These are phyloP conservation scores for Penstemon barbatus DNA, from an alignment of 257 asterid species.

Conservation along the genomic window DNA sequence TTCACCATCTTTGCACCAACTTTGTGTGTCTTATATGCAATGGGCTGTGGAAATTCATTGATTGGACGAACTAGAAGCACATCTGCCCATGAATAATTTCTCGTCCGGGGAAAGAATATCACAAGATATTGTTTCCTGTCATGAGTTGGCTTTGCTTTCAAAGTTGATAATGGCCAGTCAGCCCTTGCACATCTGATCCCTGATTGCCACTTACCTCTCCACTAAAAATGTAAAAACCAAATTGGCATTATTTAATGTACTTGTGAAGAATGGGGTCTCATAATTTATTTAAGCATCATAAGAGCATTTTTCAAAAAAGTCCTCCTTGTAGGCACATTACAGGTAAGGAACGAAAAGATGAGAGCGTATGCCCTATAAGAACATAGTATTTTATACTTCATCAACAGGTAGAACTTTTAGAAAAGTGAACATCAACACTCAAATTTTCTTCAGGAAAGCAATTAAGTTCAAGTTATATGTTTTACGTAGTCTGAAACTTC, in stretches of 20 bases:
- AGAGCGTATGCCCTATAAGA: background rate
- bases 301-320: background rate
- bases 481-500: too few species aligned
- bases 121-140: slow-evolving; percentile 90
- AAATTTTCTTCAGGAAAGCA: too few species aligned
- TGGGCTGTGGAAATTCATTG: slow-evolving; percentile 74
- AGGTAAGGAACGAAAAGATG: slow-evolving; percentile 10
- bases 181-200: slow-evolving; percentile 92
- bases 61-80: slow-evolving; percentile 87
- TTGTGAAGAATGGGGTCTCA: background rate
- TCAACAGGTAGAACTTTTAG: too few species aligned
- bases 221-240: slow-evolving; percentile 47
- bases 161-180: slow-evolving; percentile 91
- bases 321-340: slow-evolving; percentile 2
- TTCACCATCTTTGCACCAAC: slow-evolving; percentile 73
- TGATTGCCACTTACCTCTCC: slow-evolving; percentile 99
- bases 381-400: background rate
- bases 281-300: slow-evolving; percentile 3
- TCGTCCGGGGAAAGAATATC: slow-evolving; percentile 87
- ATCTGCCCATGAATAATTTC: slow-evolving; percentile 96
- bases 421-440: too few species aligned
- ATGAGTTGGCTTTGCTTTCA: slow-evolving; percentile 94
- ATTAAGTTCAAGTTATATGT: too few species aligned
- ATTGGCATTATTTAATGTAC: slow-evolving; percentile 16
- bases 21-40: slow-evolving; percentile 78